phyloP scores from a whole-genome alignment of 768 basidiomycete species.

The Mycena epipterygia region DNA sequence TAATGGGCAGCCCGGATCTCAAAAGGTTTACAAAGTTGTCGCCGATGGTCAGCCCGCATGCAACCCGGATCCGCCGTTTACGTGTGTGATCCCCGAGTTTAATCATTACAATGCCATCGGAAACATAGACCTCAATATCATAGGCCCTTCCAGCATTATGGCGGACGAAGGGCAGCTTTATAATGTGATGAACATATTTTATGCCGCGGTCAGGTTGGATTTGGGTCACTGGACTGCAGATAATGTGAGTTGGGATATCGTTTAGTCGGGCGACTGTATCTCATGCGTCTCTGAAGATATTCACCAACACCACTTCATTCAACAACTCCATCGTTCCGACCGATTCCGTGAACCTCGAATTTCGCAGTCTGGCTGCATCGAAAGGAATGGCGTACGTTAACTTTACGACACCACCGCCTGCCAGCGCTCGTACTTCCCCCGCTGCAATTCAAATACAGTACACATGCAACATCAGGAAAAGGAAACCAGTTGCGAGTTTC shows the following conservation, averaged over 20 bases:
- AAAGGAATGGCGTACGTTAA: conserved; percentile 30
- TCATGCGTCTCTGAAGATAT: not conserved
- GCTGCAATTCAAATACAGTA: conserved; percentile 31
- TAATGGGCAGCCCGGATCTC: not conserved
- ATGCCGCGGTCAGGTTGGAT: conserved; percentile 27
- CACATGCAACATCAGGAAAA: conserved; percentile 25
- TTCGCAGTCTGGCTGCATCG: conserved; percentile 1
- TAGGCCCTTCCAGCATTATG: not conserved
- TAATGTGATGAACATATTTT: conserved; percentile 26
- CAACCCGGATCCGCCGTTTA: not conserved
- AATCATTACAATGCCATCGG: conserved; percentile 24
- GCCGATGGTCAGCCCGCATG: conserved; percentile 11
- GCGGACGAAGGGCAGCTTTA: conserved; percentile 23
- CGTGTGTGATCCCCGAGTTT: conserved; percentile 8
- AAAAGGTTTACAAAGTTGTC: conserved; percentile 19
- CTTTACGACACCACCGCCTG: not conserved
- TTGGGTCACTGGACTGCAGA: conserved; percentile 29
- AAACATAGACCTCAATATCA: conserved; percentile 31
- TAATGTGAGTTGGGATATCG: conserved; percentile 16
- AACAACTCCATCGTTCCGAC: no score
- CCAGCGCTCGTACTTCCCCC: conserved; percentile 4
- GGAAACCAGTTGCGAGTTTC: conserved; percentile 27
- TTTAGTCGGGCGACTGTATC: not conserved
- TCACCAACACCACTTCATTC: conserved; percentile 35
- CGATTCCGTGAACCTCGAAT: not conserved